These are phyloP conservation scores for Coccomyxa sp. DNA, from an alignment of 139 green algal genomes.

Conservation along the genomic window DNA sequence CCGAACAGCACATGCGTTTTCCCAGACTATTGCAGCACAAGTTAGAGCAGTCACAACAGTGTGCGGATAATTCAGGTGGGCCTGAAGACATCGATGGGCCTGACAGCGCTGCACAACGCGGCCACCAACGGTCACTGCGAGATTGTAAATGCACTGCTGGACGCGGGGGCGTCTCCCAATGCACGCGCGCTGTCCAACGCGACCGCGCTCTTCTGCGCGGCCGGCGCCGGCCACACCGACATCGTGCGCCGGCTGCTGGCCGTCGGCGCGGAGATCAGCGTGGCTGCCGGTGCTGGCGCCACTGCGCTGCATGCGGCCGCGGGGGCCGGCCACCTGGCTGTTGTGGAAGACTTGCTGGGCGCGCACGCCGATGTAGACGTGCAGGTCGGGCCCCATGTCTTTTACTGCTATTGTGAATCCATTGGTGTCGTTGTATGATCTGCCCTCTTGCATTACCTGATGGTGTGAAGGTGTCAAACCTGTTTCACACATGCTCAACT, in stretches of 20 bases:
- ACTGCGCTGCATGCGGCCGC: slow-evolving; percentile 36
- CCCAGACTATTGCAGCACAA: no score
- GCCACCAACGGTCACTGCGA: slow-evolving; percentile 26
- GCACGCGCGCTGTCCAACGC: slow-evolving; percentile 6
- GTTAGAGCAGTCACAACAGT: background rate
- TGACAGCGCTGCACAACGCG: slow-evolving; percentile 41
- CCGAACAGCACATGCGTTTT: no score
- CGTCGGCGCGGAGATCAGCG: background rate
- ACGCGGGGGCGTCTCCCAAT: slow-evolving; percentile 26
- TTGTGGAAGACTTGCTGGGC: slow-evolving; percentile 26
- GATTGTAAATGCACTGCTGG: slow-evolving; percentile 28
- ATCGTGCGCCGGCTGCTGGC: background rate
- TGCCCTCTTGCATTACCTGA: no score
- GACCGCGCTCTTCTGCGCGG: slow-evolving; percentile 23
- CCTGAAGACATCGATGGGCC: slow-evolving; percentile 32
- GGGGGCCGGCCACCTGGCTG: slow-evolving; percentile 31
- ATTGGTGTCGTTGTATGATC: no score
- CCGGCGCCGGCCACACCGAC: slow-evolving; percentile 10
- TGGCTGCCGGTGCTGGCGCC: slow-evolving; percentile 1
- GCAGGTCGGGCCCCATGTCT: slow-evolving; percentile 8
- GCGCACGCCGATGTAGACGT: slow-evolving; percentile 13
- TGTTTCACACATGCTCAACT: no score
- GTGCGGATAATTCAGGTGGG: slow-evolving; percentile 9
- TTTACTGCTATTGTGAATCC: background rate
- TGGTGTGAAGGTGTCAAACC: no score